Conservation (phyloP, 805 yeast genomes). For the Ogataea henricii region DNA sequence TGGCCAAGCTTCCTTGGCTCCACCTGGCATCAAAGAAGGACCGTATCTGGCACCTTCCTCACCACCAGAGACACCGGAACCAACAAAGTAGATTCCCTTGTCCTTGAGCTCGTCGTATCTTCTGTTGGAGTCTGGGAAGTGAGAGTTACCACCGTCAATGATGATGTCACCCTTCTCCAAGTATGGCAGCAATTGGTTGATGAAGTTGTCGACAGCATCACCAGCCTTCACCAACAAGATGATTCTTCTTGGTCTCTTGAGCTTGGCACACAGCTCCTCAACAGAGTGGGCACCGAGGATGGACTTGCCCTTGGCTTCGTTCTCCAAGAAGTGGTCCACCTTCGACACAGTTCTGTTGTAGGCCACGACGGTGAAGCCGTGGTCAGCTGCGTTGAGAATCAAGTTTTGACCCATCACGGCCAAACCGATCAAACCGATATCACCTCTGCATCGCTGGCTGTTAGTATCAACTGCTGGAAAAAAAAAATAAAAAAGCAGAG, state of each 20-base stretch:
- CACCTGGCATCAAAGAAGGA: slow-evolving; percentile 99
- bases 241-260: slow-evolving; percentile 97
- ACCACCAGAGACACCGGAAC: slow-evolving; percentile 99
- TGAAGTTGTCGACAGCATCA: slow-evolving; percentile 88
- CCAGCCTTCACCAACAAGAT: slow-evolving; percentile 96
- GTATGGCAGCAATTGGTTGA: slow-evolving; percentile 83
- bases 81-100: slow-evolving; percentile 90
- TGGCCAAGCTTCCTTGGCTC: slow-evolving; percentile 97
- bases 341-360: slow-evolving; percentile 96
- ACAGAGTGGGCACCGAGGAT: slow-evolving; percentile 94
- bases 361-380: slow-evolving; percentile 97
- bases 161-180: slow-evolving; percentile 96
- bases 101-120: slow-evolving; percentile 85
- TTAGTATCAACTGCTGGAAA: slow-evolving; percentile 12
- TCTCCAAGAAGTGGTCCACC: slow-evolving; percentile 89
- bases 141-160: slow-evolving; percentile 99
- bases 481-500: no score
- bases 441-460: slow-evolving; percentile 66
- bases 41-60: slow-evolving; percentile 99
- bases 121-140: slow-evolving; percentile 98
- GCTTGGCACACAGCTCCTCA: slow-evolving; percentile 80
- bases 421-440: slow-evolving; percentile 97
- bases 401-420: slow-evolving; percentile 99
- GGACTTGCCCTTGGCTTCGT: slow-evolving; percentile 97
- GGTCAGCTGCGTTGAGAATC: slow-evolving; percentile 97